These are phyloP conservation scores for Cladosporium austrohemisphaericum DNA, from an alignment of 2,329 filamentous ascomycete genomes.

Conservation along the genomic window DNA sequence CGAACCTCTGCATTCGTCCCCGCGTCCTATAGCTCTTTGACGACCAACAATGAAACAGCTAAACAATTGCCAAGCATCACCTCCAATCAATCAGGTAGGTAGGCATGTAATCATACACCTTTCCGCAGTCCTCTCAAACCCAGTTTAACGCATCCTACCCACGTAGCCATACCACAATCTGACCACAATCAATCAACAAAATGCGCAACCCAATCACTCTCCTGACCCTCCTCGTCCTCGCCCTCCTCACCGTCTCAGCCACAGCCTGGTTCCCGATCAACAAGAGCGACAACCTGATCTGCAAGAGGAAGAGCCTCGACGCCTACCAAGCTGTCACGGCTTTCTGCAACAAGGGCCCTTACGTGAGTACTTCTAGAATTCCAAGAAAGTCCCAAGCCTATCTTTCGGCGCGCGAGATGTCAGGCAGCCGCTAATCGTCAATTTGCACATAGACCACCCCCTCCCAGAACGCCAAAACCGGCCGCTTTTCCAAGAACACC, in stretches of 20 bases:
- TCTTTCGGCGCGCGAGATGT: too few species aligned
- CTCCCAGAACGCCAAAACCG: not conserved
- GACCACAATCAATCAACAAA: not conserved
- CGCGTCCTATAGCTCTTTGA: not conserved
- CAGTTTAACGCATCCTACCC: not conserved
- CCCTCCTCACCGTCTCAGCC: not conserved
- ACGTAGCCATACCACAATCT: not conserved
- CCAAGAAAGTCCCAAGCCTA: too few species aligned
- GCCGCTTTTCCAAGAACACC: not conserved
- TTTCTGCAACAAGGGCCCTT: not conserved
- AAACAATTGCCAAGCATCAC: too few species aligned
- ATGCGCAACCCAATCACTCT: not conserved
- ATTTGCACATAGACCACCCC: not conserved
- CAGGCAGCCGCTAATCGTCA: too few species aligned
- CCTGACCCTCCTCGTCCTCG: not conserved
- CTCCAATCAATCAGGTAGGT: too few species aligned
- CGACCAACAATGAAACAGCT: not conserved
- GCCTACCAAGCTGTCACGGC: not conserved
- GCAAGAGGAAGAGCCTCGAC: not conserved
- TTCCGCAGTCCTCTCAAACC: not conserved
- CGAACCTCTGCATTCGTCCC: slow-evolving; percentile 3
- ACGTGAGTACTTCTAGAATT: too few species aligned
- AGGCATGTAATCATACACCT: not conserved
- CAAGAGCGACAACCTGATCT: not conserved
- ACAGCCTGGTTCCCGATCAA: not conserved